phyloP scores from a whole-genome alignment of 2,329 filamentous ascomycete species.

The Periconia digitata region DNA sequence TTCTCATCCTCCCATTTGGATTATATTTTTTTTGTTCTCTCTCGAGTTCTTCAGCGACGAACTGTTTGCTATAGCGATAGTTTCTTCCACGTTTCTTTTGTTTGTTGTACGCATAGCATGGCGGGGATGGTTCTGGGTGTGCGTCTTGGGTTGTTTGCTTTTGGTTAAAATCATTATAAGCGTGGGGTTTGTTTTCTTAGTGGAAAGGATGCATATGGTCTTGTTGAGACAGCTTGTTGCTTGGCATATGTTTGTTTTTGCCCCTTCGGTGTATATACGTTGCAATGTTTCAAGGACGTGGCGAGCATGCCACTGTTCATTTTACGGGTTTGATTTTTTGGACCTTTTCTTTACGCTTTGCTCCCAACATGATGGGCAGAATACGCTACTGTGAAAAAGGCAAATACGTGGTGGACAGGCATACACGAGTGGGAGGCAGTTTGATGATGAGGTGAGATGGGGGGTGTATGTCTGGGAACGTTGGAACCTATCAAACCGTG shows the following conservation, averaged over 20 bases:
- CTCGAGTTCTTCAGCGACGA: background rate
- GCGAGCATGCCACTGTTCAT: no score
- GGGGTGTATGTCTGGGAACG: no score
- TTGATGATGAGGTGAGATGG: no score
- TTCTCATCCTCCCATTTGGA: background rate
- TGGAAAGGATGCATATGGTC: background rate
- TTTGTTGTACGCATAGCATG: conserved; percentile 5
- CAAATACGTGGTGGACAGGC: no score
- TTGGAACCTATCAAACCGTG: background rate
- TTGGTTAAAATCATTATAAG: background rate
- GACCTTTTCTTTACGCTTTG: no score
- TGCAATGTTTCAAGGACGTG: no score
- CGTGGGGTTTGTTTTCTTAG: background rate
- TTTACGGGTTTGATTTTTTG: no score
- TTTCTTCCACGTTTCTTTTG: background rate
- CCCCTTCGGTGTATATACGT: no score
- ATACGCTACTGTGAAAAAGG: no score
- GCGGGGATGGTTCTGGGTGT: background rate
- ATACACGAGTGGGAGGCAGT: no score
- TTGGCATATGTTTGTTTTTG: no score
- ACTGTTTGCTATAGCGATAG: background rate
- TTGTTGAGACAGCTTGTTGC: background rate
- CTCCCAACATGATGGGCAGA: no score
- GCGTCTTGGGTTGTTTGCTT: background rate
- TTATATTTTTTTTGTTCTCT: background rate